These are phyloP conservation scores for Tetragonia tetragonoides DNA, from an alignment of 148 eudicot genomes.

Conservation along the genomic window DNA sequence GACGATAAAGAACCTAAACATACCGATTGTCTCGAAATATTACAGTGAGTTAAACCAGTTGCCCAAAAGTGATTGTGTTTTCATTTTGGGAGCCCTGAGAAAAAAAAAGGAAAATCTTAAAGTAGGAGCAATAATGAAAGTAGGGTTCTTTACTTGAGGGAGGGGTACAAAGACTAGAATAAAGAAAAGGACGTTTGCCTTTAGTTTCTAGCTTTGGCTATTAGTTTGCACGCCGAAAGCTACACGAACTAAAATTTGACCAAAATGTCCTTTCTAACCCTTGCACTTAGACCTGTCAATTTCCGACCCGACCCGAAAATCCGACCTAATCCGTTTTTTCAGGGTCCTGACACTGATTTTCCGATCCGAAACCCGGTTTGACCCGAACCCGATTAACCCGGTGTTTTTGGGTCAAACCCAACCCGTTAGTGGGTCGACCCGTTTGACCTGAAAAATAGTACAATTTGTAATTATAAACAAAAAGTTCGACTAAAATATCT, in stretches of 20 bases:
- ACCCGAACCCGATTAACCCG: no score
- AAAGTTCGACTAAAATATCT: no score
- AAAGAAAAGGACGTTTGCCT: not conserved
- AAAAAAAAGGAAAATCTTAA: not conserved
- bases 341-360: no score
- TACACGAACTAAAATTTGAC: constrained; percentile 9
- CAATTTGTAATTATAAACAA: no score
- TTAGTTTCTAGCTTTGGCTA: not conserved
- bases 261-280: constrained; percentile 8
- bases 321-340: no score
- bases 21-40: constrained; percentile 1
- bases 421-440: no score
- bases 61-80: not conserved
- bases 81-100: constrained; percentile 21
- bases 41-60: not conserved
- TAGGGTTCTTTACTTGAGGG: not conserved
- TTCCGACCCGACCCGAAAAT: no score
- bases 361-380: no score
- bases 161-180: constrained; percentile 1
- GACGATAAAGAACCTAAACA: not conserved
- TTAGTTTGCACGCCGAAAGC: constrained; percentile 26
- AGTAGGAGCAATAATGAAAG: not conserved
- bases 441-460: no score
- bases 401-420: no score
- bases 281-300: no score